Evolutionary conservation across 108 stramenopile genomes (phyloP).

Genomic region (Cyclotella sp.): DNA sequence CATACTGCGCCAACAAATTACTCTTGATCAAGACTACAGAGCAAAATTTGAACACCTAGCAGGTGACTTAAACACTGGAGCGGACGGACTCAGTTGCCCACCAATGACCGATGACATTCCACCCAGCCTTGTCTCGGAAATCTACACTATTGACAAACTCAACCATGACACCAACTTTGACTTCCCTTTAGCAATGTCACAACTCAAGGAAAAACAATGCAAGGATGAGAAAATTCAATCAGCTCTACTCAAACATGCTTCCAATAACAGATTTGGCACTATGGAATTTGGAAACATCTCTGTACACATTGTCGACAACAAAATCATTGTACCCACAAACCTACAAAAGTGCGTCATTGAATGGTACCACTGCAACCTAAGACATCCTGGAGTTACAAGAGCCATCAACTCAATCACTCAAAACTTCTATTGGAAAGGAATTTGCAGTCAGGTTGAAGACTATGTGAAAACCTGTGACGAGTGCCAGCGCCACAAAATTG

Average conservation of each 20-base stretch:
- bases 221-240: neutral
- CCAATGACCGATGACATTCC: conserved; percentile 14
- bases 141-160: conserved; percentile 8
- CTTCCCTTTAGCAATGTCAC: conserved; percentile 9
- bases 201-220: conserved; percentile 5
- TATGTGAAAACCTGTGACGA: conserved; percentile 11
- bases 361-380: conserved; percentile 33
- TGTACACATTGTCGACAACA: neutral
- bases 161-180: neutral
- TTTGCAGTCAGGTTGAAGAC: conserved; percentile 5
- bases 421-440: conserved; percentile 11
- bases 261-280: too few species aligned
- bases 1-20: neutral
- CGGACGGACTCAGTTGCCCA: conserved; percentile 13
- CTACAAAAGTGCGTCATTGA: conserved; percentile 14
- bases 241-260: neutral
- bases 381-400: conserved; percentile 22
- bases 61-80: conserved; percentile 17
- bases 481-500: conserved; percentile 21
- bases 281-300: neutral
- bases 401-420: conserved; percentile 6
- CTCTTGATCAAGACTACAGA: neutral
- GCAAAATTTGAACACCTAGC: conserved; percentile 5
- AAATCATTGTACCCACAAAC: conserved; percentile 9
- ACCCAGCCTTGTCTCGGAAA: neutral